Evolutionary conservation across 106 monocot genomes (phyloP), one percentile per base, ranked within the genome.

Genomic region (Triglochin maritima): DNA sequence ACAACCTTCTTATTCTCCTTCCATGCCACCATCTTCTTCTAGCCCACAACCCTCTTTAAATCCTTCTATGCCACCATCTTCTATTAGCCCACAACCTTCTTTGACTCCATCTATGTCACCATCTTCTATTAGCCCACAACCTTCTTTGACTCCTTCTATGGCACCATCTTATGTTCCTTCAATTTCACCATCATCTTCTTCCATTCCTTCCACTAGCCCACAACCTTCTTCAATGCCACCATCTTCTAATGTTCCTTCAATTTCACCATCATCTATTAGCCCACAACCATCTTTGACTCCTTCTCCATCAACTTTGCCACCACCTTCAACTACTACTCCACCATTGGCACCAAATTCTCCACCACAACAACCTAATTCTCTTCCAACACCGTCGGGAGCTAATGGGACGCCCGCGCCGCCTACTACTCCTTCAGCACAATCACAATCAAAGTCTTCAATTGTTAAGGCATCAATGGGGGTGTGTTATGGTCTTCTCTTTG

Each of bases 111-210:
- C 29, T 1, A 29, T 29, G 0, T 29, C 29, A 29, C 29, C 29
- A 29, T 29, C 29, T 29, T 29, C 29, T 29, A 17, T 9, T 3
- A 61, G 60, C 66, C 66, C 17, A 16, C 9, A 8, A 63, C 44
- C 63, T 55, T 42, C 72, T 11, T 13, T 65, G 10, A 3, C 12
- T 47, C 59, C 80, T 53, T 53, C 53, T 53, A 12, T 53, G 7
- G 2, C 53, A 9, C 53, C 53, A 53, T 53, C 52, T 53, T 12
- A 53, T 53, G 52, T 7, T 53, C 9, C 42, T 60, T 6, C 17
- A 3, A 42, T 9, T 29, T 16, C 29, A 8, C 15, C 9, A 17
- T 6, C 9, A 17, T 15, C 5, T 7, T 17, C 46, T 67, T 50
- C 13, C n/a, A 13, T 13, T 7, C 13, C 3, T 70, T 65, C 10